phyloP scores from a whole-genome alignment of 176 grass and related monocot genomes.

The Thinopyrum elongatum region DNA sequence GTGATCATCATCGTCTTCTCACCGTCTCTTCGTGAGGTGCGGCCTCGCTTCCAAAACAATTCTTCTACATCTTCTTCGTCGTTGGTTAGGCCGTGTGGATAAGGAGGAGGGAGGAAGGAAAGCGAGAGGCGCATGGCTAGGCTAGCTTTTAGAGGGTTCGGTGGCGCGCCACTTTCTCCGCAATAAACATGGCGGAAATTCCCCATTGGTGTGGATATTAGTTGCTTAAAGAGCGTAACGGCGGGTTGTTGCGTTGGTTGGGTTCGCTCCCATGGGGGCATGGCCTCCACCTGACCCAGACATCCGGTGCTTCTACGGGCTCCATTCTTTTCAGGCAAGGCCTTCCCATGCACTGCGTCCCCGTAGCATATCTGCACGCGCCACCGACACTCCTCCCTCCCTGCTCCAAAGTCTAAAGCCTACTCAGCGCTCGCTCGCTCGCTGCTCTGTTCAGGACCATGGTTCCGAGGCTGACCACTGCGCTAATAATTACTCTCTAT shows the following conservation, averaged over 20 bases:
- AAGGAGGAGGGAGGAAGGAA: background rate
- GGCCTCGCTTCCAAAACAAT: slow-evolving; percentile 18
- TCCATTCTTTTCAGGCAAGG: too few relatives aligned
- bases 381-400: background rate
- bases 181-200: background rate
- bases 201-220: background rate
- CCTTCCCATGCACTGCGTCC: too few relatives aligned
- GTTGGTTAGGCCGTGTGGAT: slow-evolving; percentile 33
- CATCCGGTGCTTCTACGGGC: too few relatives aligned
- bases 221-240: background rate
- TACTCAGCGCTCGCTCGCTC: too few relatives aligned
- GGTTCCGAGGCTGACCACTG: background rate
- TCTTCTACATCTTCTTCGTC: background rate
- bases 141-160: slow-evolving; percentile 19
- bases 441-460: too few relatives aligned
- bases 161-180: slow-evolving; percentile 30
- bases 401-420: background rate
- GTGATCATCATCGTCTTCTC: too few relatives aligned
- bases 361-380: too few relatives aligned
- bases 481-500: too few relatives aligned
- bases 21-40: too few relatives aligned
- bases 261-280: too few relatives aligned
- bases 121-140: background rate
- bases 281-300: background rate
- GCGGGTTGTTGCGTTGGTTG: background rate